These are phyloP conservation scores for Peronospora destructor DNA, from an alignment of 352 stramenopile genomes.

Conservation along the genomic window DNA sequence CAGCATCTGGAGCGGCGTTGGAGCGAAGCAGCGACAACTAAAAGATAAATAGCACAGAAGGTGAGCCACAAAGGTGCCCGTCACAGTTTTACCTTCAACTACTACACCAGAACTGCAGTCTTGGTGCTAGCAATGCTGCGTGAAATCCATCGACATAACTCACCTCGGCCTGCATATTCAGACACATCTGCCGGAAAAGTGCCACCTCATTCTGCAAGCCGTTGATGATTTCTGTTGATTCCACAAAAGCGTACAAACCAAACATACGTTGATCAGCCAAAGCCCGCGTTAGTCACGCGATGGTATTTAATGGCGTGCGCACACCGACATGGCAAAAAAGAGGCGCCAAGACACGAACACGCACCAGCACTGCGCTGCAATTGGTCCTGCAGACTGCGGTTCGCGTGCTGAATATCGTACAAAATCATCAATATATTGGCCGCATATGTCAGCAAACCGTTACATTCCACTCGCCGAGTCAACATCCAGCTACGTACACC, in stretches of 20 bases:
- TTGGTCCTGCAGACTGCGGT: constrained; percentile 61
- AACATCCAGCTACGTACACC: constrained; percentile 32
- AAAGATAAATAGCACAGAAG: constrained; percentile 23
- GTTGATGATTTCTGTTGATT: constrained; percentile 46
- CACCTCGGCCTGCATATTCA: constrained; percentile 73
- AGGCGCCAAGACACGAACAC: constrained; percentile 12
- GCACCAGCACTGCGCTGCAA: constrained; percentile 50
- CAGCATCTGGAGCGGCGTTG: constrained; percentile 9
- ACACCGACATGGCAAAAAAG: constrained; percentile 12
- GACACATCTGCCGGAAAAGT: constrained; percentile 80
- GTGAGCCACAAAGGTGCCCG: constrained; percentile 19
- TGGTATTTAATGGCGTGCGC: neutral
- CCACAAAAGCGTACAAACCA: constrained; percentile 14
- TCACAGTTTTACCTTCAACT: constrained; percentile 18
- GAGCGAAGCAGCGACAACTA: constrained; percentile 38
- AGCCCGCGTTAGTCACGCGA: constrained; percentile 7
- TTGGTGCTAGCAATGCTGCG: neutral
- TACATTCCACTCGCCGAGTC: too few species aligned
- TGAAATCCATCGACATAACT: constrained; percentile 11
- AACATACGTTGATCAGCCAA: constrained; percentile 8
- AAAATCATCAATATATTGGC: neutral
- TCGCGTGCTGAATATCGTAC: constrained; percentile 37
- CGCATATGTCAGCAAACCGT: neutral
- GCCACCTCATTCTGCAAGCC: constrained; percentile 70
- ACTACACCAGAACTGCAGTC: constrained; percentile 2